Base-by-base conservation (phyloP, 495 filamentous ascomycete genomes). In the Recurvomyces mirabilis region DNA sequence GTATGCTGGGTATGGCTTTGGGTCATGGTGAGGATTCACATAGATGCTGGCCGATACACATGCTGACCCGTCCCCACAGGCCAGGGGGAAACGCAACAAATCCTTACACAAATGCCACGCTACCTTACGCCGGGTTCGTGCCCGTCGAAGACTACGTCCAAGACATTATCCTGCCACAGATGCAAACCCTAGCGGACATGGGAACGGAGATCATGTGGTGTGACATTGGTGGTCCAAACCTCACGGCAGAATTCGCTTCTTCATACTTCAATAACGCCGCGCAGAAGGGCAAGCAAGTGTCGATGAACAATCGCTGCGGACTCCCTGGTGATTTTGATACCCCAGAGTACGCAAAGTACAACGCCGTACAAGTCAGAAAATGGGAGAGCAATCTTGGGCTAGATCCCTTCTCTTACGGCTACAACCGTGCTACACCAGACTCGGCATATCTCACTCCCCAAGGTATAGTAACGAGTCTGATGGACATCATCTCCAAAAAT, bases 161-260 rank as follows among this genome's bases (percentile, higher is more conserved):
- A 0, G 68, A 73, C 41, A 47, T 73, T 20, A 70, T 74, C 42
- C 34, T 70, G 0, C 72, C 71, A 3, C 63, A 74, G 40, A 75
- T 75, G 71, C 49, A 67, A 5, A 65, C 62, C 0, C 57, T 75
- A 1, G 69, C 71, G 1, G 49, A 60, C 13, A 66, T 67, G 54
- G 62, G 58, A 5, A 71, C 67, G 0, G 73, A 77, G 30, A 73
- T 77, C 29, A 70, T 77, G 66, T 76, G 72, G 72, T 74, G 71
- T 51, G 71, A 75, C 46, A 66, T 65, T 31, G 39, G 72, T 6
- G 70, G 63, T 1, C 61, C 71, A 3, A 75, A 75, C 53, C 28
- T 51, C 4, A 73, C 69, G 0, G 62, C 66, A 1, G 52, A 56
- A 3, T 74, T 74, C 44, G 73, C 73, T 1, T 53, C 66, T 0